Evolutionary conservation across 495 filamentous ascomycete genomes (phyloP).

Genomic region (Tuber borchii): DNA sequence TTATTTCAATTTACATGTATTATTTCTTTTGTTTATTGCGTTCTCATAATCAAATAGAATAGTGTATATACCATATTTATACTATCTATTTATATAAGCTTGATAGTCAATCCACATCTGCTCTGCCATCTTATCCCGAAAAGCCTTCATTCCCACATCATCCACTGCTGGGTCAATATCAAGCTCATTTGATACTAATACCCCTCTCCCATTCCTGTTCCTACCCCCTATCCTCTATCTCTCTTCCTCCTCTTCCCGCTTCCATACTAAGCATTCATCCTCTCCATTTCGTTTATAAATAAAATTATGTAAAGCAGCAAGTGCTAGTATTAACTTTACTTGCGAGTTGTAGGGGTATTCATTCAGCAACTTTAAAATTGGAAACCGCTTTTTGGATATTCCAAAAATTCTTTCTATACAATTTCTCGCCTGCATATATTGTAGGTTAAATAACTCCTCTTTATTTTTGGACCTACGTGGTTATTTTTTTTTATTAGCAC

Average conservation of each 20-base stretch:
- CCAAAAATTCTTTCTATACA: not conserved
- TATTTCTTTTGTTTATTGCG: not conserved
- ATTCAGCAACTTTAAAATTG: not conserved
- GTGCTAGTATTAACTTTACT: not conserved
- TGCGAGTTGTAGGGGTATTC: not conserved
- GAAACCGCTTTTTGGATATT: not conserved
- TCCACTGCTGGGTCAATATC: not conserved
- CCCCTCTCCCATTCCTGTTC: too few relatives aligned
- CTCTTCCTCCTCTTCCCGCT: not conserved
- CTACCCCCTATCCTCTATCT: too few relatives aligned
- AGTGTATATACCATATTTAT: too few relatives aligned
- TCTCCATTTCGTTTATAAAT: not conserved
- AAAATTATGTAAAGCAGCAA: not conserved
- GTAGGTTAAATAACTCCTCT: not conserved
- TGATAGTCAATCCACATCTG: not conserved
- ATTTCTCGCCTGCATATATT: not conserved
- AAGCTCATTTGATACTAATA: too few relatives aligned
- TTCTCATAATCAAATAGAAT: not conserved
- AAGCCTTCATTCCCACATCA: not conserved
- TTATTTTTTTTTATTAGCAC: too few relatives aligned
- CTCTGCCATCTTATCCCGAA: not conserved
- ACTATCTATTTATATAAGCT: not conserved
- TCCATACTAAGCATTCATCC: not conserved
- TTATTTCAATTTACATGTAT: not conserved
- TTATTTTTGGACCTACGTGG: not conserved